These are phyloP conservation scores for Microdochium bolleyi DNA, from an alignment of 2,329 filamentous ascomycete species.

Conservation along the genomic window DNA sequence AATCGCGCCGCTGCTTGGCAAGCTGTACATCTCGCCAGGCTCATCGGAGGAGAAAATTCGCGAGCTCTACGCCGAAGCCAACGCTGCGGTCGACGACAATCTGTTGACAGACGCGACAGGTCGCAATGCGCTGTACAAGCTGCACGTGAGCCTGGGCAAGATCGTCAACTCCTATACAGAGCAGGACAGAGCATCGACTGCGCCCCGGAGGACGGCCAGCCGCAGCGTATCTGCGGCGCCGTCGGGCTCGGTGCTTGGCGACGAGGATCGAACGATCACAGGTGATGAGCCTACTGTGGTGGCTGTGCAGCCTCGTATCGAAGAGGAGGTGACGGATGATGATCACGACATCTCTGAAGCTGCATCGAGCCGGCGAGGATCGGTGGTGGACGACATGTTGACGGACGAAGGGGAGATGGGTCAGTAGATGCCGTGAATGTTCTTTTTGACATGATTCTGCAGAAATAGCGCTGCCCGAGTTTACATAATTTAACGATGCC, in stretches of 20 bases:
- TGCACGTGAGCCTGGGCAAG: conserved; percentile 59
- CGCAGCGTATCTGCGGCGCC: conserved; percentile 11
- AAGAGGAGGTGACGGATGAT: not conserved
- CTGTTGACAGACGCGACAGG: conserved; percentile 52
- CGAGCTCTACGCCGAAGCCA: conserved; percentile 48
- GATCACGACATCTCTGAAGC: not conserved
- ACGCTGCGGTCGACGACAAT: conserved; percentile 55
- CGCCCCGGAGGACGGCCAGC: conserved; percentile 9
- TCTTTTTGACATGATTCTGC: no score
- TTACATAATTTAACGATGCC: no score
- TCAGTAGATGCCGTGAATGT: not conserved
- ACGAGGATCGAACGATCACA: not conserved
- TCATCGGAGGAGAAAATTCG: conserved; percentile 51
- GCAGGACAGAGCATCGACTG: conserved; percentile 33
- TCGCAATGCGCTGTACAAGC: conserved; percentile 59
- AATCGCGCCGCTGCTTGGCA: conserved; percentile 68
- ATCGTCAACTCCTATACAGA: conserved; percentile 44
- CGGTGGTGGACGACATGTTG: conserved; percentile 26
- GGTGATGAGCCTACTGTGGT: not conserved
- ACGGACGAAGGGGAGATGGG: conserved; percentile 27
- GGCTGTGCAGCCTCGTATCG: not conserved
- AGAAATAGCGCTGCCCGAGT: no score
- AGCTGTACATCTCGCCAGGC: conserved; percentile 69
- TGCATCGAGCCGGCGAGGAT: not conserved
- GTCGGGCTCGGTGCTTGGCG: not conserved